Evolutionary conservation across 1,284 basidiomycete genomes (phyloP).

Genomic region (Ceratorhiza oryzae-sativae): DNA sequence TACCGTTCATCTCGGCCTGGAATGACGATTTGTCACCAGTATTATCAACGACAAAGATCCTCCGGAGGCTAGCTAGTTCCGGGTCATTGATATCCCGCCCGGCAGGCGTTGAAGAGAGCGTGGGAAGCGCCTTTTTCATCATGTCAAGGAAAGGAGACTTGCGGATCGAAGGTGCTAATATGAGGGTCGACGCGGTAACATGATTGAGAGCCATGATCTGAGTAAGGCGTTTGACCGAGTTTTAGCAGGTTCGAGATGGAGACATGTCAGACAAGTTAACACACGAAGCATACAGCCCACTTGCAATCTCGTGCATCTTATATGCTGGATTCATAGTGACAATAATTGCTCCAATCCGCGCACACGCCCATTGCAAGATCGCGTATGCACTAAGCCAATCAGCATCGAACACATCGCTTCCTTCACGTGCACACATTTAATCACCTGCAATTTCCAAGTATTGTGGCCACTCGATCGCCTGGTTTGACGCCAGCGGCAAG

Average conservation of each 20-base stretch:
- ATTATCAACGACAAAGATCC: slow-evolving; percentile 75
- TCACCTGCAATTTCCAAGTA: slow-evolving; percentile 85
- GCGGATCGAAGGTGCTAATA: slow-evolving; percentile 75
- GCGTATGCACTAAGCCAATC: slow-evolving; percentile 69
- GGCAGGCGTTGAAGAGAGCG: slow-evolving; percentile 59
- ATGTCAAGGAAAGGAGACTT: slow-evolving; percentile 67
- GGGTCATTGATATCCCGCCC: slow-evolving; percentile 65
- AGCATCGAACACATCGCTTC: background rate
- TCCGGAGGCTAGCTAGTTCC: slow-evolving; percentile 67
- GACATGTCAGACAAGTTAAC: background rate
- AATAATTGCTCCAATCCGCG: slow-evolving; percentile 77
- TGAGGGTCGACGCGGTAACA: slow-evolving; percentile 72
- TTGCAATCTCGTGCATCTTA: slow-evolving; percentile 70
- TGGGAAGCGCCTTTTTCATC: slow-evolving; percentile 66
- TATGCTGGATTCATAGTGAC: slow-evolving; percentile 87
- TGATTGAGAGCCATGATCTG: slow-evolving; percentile 70
- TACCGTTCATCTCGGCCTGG: slow-evolving; percentile 54
- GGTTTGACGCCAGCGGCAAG: slow-evolving; percentile 72
- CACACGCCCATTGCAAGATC: slow-evolving; percentile 82
- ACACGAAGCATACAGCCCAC: slow-evolving; percentile 45
- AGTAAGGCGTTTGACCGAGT: background rate
- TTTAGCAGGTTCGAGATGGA: background rate
- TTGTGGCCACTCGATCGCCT: slow-evolving; percentile 79
- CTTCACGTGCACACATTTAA: slow-evolving; percentile 19
- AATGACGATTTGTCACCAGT: slow-evolving; percentile 53